A percentile compares a stretch with the other conserved stretches of the same genome.
phyloP scores from a whole-genome alignment of 1,284 basidiomycete genomes.

The Thelephora terrestris region DNA sequence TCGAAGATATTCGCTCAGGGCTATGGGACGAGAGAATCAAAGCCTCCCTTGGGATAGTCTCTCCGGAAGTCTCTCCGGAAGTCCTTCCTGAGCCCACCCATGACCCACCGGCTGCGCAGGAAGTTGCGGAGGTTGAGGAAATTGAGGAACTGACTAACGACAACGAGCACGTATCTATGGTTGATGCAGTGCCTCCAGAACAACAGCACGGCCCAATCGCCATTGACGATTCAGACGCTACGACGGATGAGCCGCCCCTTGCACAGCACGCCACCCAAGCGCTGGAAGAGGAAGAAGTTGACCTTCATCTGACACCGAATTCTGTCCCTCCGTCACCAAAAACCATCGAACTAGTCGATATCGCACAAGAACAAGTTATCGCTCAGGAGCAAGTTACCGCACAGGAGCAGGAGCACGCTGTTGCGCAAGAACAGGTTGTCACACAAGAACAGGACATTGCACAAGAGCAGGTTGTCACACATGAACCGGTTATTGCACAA shows the following conservation, averaged over 20 bases:
- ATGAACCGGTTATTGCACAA: no score
- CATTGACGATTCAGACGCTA: conserved; percentile 3
- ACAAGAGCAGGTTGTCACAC: no score
- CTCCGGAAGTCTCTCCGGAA: background rate
- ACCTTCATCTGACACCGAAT: conserved; percentile 2
- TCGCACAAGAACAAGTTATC: conserved; percentile 1
- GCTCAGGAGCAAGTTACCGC: no score
- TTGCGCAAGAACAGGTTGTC: no score
- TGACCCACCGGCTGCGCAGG: background rate
- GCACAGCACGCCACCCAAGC: conserved; percentile 3
- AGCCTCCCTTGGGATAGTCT: conserved; percentile 26
- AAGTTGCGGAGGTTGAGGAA: conserved; percentile 6
- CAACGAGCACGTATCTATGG: no score
- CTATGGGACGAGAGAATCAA: conserved; percentile 50
- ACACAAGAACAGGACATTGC: no score
- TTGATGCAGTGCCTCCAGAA: no score
- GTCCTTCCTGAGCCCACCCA: conserved; percentile 1
- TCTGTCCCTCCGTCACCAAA: conserved; percentile 4
- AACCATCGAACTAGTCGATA: conserved; percentile 7
- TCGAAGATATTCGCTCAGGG: conserved; percentile 66
- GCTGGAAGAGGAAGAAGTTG: conserved; percentile 6
- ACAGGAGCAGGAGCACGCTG: no score
- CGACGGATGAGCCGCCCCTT: conserved; percentile 2
- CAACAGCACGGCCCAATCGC: background rate
- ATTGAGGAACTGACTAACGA: background rate